Base-by-base conservation (phyloP, 2,329 filamentous ascomycete genomes). In the Fusarium papillatum region DNA sequence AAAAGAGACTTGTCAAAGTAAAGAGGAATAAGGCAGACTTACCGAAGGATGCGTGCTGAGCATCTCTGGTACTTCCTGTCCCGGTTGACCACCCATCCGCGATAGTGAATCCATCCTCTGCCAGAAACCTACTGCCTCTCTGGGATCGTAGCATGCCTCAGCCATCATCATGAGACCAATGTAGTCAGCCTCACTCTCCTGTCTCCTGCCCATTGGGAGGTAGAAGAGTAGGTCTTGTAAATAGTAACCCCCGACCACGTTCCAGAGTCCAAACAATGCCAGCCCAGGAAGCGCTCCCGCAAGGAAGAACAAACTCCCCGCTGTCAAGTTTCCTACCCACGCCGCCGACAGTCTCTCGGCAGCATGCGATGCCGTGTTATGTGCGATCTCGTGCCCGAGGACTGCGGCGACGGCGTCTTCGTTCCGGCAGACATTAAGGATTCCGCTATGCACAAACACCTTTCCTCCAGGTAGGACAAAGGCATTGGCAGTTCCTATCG, bases 151-250 rank as follows among this genome's bases (percentile, higher is more conserved):
- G 84, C 94, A 96, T 31, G 92, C 93, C 84, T 95, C 91, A 0
- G 94, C 91, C 93, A 96, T 96, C 89, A 96, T 94, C 89, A 96
- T 91, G 39, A 96, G 83, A 0, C 94, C 94, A 60, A 96, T 95
- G 78, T 94, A 95, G 80, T 96, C 94, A 0, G 94, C 94, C 85
- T 96, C 94, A 61, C 88, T 91, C 86, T 94, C 94, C 84, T 95
- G 94, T 80, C 88, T 89, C 61, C 94, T 87, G 59, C 90, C 91
- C 82, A 94, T 94, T 2, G 94, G 94, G 71, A 90, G 86, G 61
- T 87, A 87, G 80, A 95, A 91, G n/a, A 93, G 88, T 19, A 94
- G 81, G 63, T 94, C 88, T 34, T 94, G 84, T 26, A 93, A 66
- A 80, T 85, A 70, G 69, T 80, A 82, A 3, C 89, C 84, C 3